Evolutionary conservation across 495 filamentous ascomycete species (phyloP).

Genomic region (Immersiella caudata): DNA sequence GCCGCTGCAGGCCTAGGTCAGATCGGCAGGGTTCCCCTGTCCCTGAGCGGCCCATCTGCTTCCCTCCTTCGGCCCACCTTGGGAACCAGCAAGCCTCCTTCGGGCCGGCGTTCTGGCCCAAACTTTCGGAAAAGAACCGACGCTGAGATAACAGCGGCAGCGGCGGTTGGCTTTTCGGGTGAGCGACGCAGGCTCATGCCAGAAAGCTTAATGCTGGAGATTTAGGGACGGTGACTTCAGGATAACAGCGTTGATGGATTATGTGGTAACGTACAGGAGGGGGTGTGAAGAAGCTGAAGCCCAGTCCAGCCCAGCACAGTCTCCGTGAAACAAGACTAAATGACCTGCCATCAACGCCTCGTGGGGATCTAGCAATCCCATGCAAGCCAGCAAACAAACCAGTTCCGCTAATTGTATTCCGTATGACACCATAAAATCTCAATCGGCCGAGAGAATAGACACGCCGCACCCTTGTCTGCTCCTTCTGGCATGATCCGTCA

Average conservation of each 20-base stretch:
- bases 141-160: too few relatives aligned
- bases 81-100: not conserved
- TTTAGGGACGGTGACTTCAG: not conserved
- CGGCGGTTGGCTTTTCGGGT: too few relatives aligned
- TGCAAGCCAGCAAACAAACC: constrained; percentile 11
- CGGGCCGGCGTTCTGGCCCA: constrained; percentile 15
- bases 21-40: constrained; percentile 20
- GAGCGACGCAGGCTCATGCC: too few relatives aligned
- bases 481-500: not conserved
- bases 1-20: constrained; percentile 18
- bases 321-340: not conserved
- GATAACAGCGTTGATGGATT: not conserved
- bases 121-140: not conserved
- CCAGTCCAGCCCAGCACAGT: not conserved
- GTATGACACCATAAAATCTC: not conserved
- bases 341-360: not conserved
- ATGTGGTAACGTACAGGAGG: not conserved
- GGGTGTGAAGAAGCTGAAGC: not conserved
- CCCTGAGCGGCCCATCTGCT: not conserved
- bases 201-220: not conserved
- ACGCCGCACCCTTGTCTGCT: not conserved
- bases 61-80: not conserved
- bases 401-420: not conserved
- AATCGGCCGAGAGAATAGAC: not conserved
- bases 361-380: constrained; percentile 1